phyloP scores from a whole-genome alignment of 768 basidiomycete species.

The Kwoniella botswanensis region DNA sequence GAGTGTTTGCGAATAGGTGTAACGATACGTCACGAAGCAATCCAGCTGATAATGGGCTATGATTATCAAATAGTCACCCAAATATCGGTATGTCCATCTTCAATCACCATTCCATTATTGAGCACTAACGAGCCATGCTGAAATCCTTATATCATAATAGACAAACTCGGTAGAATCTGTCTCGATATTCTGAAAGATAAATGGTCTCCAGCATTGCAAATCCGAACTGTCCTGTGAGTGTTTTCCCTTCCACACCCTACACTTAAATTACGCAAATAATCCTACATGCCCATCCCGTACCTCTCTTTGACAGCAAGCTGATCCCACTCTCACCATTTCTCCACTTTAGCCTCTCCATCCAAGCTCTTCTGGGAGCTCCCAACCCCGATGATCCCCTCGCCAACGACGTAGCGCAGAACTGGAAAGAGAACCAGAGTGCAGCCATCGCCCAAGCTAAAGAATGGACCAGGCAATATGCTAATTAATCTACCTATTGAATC shows the following conservation, averaged over 20 bases:
- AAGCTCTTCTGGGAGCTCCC: constrained; percentile 93
- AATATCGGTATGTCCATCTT: constrained; percentile 81
- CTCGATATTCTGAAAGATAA: constrained; percentile 99
- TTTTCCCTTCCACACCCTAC: neutral
- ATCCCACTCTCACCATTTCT: too few species aligned
- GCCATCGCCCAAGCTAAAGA: constrained; percentile 90
- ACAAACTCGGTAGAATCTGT: constrained; percentile 98
- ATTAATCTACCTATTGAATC: constrained; percentile 16
- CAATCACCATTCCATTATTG: neutral
- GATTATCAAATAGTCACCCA: constrained; percentile 66
- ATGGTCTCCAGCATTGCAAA: constrained; percentile 98
- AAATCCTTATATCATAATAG: constrained; percentile 60
- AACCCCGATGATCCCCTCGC: constrained; percentile 69
- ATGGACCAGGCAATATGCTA: constrained; percentile 92
- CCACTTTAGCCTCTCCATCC: constrained; percentile 71
- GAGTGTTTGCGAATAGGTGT: constrained; percentile 16
- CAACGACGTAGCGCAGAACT: constrained; percentile 79
- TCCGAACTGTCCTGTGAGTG: constrained; percentile 81
- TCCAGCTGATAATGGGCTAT: neutral
- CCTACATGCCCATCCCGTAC: neutral
- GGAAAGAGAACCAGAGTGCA: constrained; percentile 94
- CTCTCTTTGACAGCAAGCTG: too few species aligned
- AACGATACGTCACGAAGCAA: too few species aligned
- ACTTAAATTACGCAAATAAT: neutral
- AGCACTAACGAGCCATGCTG: neutral